phyloP scores from a whole-genome alignment of 2,329 filamentous ascomycete species.

The Alternaria rosae region DNA sequence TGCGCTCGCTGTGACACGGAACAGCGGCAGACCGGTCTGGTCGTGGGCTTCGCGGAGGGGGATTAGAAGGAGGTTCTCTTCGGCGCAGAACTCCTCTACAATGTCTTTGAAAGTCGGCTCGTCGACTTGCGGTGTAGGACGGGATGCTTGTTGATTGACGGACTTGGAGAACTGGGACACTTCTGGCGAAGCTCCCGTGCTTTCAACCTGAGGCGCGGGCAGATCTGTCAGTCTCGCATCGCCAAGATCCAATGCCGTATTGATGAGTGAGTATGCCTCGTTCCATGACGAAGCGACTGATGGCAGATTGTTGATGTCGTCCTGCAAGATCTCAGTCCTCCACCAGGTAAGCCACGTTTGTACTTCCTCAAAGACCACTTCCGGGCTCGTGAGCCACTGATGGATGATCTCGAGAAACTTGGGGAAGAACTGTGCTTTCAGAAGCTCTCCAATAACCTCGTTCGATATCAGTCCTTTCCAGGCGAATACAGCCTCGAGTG shows the following conservation, averaged over 20 bases:
- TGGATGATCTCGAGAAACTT: conserved; percentile 79
- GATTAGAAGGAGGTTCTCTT: conserved; percentile 78
- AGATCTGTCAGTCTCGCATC: conserved; percentile 51
- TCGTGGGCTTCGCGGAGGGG: conserved; percentile 76
- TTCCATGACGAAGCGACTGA: conserved; percentile 64
- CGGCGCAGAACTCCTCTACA: conserved; percentile 81
- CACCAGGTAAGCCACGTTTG: conserved; percentile 69
- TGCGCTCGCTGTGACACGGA: conserved; percentile 79
- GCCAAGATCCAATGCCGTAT: conserved; percentile 64
- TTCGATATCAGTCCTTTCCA: conserved; percentile 76
- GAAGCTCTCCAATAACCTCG: conserved; percentile 74
- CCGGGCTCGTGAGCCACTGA: conserved; percentile 64
- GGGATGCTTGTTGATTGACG: conserved; percentile 46
- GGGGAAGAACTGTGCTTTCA: conserved; percentile 78
- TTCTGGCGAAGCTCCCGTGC: conserved; percentile 43
- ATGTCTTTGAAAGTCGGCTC: conserved; percentile 75
- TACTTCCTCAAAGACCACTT: conserved; percentile 66
- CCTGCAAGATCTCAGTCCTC: conserved; percentile 60
- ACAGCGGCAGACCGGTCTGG: conserved; percentile 72
- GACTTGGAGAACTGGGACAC: conserved; percentile 34
- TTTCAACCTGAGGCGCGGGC: conserved; percentile 54
- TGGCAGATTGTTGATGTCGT: conserved; percentile 57
- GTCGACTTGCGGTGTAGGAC: conserved; percentile 51
- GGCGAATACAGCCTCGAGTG: conserved; percentile 74
- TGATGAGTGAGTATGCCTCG: conserved; percentile 65